Conservation (phyloP, 1,139 yeast genomes). For the Diutina scorzettiae region DNA sequence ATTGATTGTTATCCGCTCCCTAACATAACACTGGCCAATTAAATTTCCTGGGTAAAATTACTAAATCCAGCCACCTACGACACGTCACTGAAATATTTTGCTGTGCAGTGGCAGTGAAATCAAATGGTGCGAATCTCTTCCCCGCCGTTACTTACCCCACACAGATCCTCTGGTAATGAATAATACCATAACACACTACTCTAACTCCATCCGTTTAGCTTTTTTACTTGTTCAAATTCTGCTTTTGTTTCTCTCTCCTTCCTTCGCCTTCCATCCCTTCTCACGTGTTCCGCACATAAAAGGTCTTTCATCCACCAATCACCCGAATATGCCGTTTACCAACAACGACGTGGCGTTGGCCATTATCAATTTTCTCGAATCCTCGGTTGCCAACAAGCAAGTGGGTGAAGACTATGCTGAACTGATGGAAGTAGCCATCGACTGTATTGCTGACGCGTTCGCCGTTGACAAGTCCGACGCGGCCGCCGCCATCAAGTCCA, state of each 20-base stretch:
- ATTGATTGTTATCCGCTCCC: too few relatives aligned
- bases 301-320: not conserved
- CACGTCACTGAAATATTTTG: too few relatives aligned
- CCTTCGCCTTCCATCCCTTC: not conserved
- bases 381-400: constrained; percentile 47
- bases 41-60: too few relatives aligned
- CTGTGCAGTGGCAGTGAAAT: too few relatives aligned
- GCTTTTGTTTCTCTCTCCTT: not conserved
- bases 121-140: too few relatives aligned
- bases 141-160: too few relatives aligned
- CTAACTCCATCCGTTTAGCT: too few relatives aligned
- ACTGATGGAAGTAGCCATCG: constrained; percentile 91
- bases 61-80: too few relatives aligned
- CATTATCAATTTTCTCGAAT: constrained; percentile 59
- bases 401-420: constrained; percentile 74
- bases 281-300: not conserved
- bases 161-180: too few relatives aligned
- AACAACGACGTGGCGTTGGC: constrained; percentile 66
- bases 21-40: too few relatives aligned
- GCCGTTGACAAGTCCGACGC: constrained; percentile 45
- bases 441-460: constrained; percentile 83
- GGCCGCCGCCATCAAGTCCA: constrained; percentile 19
- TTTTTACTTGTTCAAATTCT: too few relatives aligned
- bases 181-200: too few relatives aligned
- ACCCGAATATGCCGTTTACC: constrained; percentile 16